Evolutionary conservation across 495 filamentous ascomycete genomes (phyloP).

Genomic region (Arthonia radiata): DNA sequence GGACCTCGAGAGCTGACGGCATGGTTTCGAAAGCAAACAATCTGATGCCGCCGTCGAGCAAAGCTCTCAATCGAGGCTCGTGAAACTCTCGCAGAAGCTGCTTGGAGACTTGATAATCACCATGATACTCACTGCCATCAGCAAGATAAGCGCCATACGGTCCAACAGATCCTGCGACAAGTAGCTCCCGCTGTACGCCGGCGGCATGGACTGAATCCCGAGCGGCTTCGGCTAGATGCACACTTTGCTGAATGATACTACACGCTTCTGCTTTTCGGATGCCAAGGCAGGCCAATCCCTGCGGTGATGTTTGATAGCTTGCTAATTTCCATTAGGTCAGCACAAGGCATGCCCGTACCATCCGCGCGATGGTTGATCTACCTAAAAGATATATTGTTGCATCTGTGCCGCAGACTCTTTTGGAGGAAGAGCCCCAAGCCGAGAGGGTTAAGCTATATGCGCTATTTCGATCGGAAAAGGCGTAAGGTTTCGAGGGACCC

Average conservation of each 20-base stretch:
- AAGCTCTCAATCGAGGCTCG: slow-evolving; percentile 8
- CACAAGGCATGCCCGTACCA: too few relatives aligned
- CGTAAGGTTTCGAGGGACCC: too few relatives aligned
- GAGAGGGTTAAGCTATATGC: too few relatives aligned
- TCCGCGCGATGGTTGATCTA: too few relatives aligned
- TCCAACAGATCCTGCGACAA: slow-evolving; percentile 12
- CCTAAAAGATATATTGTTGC: too few relatives aligned
- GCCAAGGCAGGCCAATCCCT: slow-evolving; percentile 7
- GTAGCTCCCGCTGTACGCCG: slow-evolving; percentile 1
- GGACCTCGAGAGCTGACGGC: slow-evolving; percentile 8
- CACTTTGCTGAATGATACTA: slow-evolving; percentile 10
- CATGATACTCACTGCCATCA: slow-evolving; percentile 13
- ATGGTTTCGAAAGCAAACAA: slow-evolving; percentile 14
- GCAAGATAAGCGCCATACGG: slow-evolving; percentile 14
- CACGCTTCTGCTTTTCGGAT: slow-evolving; percentile 4
- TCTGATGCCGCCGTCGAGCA: slow-evolving; percentile 11
- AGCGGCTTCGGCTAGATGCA: slow-evolving; percentile 9
- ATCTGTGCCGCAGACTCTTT: too few relatives aligned
- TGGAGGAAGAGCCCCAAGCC: too few relatives aligned
- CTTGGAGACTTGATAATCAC: slow-evolving; percentile 7
- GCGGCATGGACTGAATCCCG: slow-evolving; percentile 2
- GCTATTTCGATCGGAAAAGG: too few relatives aligned
- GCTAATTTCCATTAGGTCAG: too few relatives aligned
- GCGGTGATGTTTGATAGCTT: slow-evolving; percentile 12
- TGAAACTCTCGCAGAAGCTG: slow-evolving; percentile 10